Base-by-base conservation (phyloP, 768 basidiomycete genomes). In the Leucosporidium yakuticum region DNA sequence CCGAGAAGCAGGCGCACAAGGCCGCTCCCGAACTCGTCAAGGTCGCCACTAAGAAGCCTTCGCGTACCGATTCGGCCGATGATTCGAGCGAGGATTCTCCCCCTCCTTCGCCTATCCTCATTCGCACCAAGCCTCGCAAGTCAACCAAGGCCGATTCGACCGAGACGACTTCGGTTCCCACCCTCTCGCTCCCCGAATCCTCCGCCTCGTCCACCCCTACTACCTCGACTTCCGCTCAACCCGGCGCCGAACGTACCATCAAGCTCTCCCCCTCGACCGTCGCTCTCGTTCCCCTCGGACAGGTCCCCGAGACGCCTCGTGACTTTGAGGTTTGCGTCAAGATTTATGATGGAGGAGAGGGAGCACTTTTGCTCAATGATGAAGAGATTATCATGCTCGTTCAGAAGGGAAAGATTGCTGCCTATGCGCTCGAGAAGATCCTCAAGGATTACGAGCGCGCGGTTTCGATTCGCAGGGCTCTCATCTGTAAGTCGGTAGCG, bases 341-440 rank as follows among this genome's bases (percentile, higher is more conserved):
- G 29, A 82, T 97, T 63, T 91, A 88, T 74, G 81, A 85, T 71
- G 77, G 78, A 54, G 81, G 80, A 19, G 76, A 79, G 32, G 81
- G 81, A 23, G 75, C 79, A 0, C 69, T 75, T 60, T 74, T 79
- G 56, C 79, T 99, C 75, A 89, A 85, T 62, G 91, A 99, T 74
- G 95, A 98, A 77, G 96, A 98, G 79, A 82, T 99, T 54, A 87
- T 98, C 63, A 63, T 92, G 65, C 82, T 99, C 55, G 84, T 87
- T 3, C 91, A 94, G 80, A 87, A 87, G 69, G 91, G 93, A 36
- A 96, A 95, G 84, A 88, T 98, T 64, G 88, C 90, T 1, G 84
- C 90, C n/a, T 98, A 99, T 78, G 90, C 91, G 32, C 80, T 98
- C 65, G 96, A 99, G 81, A 98, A 97, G 81, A 86, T 91, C 36